These are phyloP conservation scores for Kwoniella bestiolae DNA, from an alignment of 768 basidiomycete species.

Conservation along the genomic window DNA sequence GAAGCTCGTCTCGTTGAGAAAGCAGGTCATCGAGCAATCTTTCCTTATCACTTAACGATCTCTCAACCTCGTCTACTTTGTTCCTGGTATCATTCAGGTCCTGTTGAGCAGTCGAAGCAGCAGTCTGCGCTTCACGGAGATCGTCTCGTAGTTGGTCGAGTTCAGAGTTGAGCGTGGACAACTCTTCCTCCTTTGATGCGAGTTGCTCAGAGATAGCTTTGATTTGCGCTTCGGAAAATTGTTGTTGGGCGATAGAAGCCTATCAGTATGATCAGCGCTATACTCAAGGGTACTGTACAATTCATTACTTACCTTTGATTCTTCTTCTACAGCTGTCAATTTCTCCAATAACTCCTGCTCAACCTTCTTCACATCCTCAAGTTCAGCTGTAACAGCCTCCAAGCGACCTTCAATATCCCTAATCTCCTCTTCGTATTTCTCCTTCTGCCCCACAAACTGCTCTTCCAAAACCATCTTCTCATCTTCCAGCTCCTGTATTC, in stretches of 20 bases:
- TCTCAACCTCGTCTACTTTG: neutral
- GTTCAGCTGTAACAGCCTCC: neutral
- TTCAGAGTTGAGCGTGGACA: neutral
- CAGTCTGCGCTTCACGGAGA: neutral
- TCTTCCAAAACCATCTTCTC: slow-evolving; percentile 12
- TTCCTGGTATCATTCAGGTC: neutral
- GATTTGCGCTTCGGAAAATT: neutral
- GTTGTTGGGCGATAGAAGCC: neutral
- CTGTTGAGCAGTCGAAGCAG: neutral
- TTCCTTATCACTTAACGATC: slow-evolving; percentile 13
- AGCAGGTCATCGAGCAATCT: neutral
- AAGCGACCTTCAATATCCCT: slow-evolving; percentile 1
- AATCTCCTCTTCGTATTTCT: slow-evolving; percentile 6
- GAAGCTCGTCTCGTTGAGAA: neutral
- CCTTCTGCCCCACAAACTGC: slow-evolving; percentile 1
- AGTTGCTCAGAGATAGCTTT: neutral
- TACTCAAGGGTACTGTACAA: no score
- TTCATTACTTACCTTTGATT: neutral
- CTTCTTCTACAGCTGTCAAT: neutral
- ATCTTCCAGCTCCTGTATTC: slow-evolving; percentile 12
- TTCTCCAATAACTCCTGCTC: neutral
- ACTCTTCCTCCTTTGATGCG: neutral
- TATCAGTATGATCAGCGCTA: no score
- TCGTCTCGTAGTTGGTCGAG: slow-evolving; percentile 9
- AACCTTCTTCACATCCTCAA: slow-evolving; percentile 1